Evolutionary conservation across 495 filamentous ascomycete species (phyloP).

Genomic region (Lophium mytilinum): DNA sequence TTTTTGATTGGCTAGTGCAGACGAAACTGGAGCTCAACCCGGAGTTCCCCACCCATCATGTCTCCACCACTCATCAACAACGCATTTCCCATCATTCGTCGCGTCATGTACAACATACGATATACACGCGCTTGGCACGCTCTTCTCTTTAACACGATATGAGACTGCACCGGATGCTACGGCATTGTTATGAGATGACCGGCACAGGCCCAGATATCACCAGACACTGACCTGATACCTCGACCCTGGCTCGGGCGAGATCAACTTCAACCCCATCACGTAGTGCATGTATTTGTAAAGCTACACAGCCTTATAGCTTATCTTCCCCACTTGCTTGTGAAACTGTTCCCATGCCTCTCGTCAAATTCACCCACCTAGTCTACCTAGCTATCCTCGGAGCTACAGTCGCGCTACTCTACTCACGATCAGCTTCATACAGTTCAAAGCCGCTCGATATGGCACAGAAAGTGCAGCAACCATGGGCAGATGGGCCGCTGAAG

Average conservation of each 20-base stretch:
- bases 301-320: background rate
- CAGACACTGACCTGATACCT: background rate
- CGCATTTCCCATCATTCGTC: too few relatives aligned
- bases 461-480: constrained; percentile 8
- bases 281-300: background rate
- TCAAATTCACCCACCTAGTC: background rate
- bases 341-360: background rate
- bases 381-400: background rate
- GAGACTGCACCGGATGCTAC: background rate
- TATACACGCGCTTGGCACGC: too few relatives aligned
- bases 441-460: constrained; percentile 1
- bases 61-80: too few relatives aligned
- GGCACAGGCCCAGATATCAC: background rate
- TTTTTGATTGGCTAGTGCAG: too few relatives aligned
- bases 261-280: background rate
- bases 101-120: too few relatives aligned
- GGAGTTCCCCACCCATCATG: too few relatives aligned
- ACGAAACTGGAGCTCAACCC: too few relatives aligned
- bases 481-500: constrained; percentile 19
- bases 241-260: background rate
- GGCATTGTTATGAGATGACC: background rate
- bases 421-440: background rate
- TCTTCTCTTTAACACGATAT: too few relatives aligned
- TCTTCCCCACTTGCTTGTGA: background rate
- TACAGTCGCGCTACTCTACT: background rate